Conservation (phyloP, 2,329 filamentous ascomycete species). For the Scedosporium minutisporum region DNA sequence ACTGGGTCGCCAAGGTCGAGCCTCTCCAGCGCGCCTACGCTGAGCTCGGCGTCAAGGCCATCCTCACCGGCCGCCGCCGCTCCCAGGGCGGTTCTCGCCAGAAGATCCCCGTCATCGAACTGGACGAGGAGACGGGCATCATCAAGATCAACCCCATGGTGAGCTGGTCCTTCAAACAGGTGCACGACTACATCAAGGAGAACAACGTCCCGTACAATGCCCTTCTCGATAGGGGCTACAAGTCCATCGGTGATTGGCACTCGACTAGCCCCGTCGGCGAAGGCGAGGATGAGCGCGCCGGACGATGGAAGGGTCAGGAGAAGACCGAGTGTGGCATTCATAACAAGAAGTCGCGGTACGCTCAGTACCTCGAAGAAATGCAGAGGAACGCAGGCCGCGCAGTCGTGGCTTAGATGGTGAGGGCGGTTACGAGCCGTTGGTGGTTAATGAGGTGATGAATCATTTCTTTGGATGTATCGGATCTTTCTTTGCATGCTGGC, state of each 20-base stretch:
- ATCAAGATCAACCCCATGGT: constrained; percentile 97
- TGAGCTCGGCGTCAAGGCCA: constrained; percentile 77
- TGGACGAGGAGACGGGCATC: constrained; percentile 77
- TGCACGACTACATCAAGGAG: constrained; percentile 76
- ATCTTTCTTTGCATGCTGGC: constrained; percentile 3
- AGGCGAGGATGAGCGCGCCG: constrained; percentile 90
- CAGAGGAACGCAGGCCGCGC: constrained; percentile 44
- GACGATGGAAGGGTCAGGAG: constrained; percentile 88
- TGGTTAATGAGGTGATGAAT: constrained; percentile 1
- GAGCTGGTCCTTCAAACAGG: constrained; percentile 86
- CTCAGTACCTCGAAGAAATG: constrained; percentile 65
- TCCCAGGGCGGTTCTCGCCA: constrained; percentile 91
- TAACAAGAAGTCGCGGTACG: constrained; percentile 92
- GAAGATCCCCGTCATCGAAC: constrained; percentile 80
- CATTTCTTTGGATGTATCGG: background rate
- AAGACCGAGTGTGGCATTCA: constrained; percentile 99
- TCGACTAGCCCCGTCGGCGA: constrained; percentile 84
- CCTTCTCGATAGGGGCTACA: constrained; percentile 88
- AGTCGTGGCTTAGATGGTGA: background rate
- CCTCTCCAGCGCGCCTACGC: constrained; percentile 85
- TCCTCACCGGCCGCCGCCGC: constrained; percentile 82
- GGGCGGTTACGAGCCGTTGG: background rate
- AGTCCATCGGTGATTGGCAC: constrained; percentile 97
- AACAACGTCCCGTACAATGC: constrained; percentile 90
- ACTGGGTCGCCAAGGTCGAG: constrained; percentile 96